Conservation (phyloP, 1,284 basidiomycete species). For the Ceratobasidium sp. region DNA sequence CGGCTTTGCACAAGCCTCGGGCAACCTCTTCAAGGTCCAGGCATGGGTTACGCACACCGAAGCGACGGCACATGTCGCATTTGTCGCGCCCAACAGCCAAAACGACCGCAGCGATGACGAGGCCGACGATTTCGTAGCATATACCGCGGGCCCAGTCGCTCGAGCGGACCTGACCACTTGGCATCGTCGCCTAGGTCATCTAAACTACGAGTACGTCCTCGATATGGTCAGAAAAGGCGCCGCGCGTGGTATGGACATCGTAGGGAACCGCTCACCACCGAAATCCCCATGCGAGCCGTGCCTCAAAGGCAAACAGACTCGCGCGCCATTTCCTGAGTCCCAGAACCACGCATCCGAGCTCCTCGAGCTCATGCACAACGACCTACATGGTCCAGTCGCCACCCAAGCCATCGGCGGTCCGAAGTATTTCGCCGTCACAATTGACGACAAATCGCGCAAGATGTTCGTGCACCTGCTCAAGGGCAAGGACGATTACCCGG, state of each 20-base stretch:
- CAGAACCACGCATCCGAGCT: constrained; percentile 36
- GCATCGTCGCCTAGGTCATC: constrained; percentile 13
- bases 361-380: constrained; percentile 56
- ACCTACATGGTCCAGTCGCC: constrained; percentile 7
- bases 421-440: constrained; percentile 11
- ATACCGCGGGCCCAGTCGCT: constrained; percentile 3
- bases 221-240: constrained; percentile 20
- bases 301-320: constrained; percentile 43
- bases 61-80: background rate
- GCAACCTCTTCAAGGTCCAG: constrained; percentile 10
- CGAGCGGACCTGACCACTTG: constrained; percentile 17
- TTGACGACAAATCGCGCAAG: constrained; percentile 24
- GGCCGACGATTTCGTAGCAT: constrained; percentile 22
- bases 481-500: background rate
- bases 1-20: background rate
- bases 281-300: constrained; percentile 12
- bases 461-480: constrained; percentile 8
- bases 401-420: background rate
- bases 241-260: constrained; percentile 6
- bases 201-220: constrained; percentile 17
- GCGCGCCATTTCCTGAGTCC: constrained; percentile 36
- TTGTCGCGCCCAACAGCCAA: background rate
- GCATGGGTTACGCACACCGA: constrained; percentile 3
- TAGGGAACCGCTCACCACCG: constrained; percentile 15
- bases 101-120: background rate